Evolutionary conservation across 1,139 yeast genomes (phyloP), one percentile per base, ranked within the genome.

Genomic region (Lipomyces yarrowii): DNA sequence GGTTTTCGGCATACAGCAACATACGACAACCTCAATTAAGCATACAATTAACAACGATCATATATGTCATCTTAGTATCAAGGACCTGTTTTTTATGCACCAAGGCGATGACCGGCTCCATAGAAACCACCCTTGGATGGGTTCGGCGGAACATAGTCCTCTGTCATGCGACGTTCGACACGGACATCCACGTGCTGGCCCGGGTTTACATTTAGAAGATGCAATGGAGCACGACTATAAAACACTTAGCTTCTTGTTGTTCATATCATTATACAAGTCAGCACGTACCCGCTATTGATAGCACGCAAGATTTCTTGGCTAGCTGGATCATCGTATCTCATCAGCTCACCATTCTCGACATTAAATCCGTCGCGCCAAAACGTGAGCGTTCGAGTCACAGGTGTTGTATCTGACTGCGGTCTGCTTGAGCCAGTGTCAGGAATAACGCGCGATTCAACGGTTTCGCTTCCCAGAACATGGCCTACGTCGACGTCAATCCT

Each of bases 351-450:
- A 62, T 92, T 96, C 26, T 94, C 98, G 39, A 94, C 93, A 64
- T 92, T 91, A 78, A 96, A 94, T 1, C 99, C 99, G 75, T 94
- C 96, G 73, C 87, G 88, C 99, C 99, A 94, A 77, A 94, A 94
- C 0, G 96, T 91, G 70, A 96, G 88, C 62, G 88, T 89, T 74
- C 96, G 82, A 21, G 83, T 82, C 7, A 87, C 96, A 67, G 84
- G 86, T 51, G 79, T 5, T 11, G 33, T n/a, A 23, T 52, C 55
- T 23, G 55, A n/a, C 30, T 26, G 30, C n/a, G 32, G 5, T 11
- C 32, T 52, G 32, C n/a, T 13, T 3, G 55, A 26, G 32, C 72
- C 69, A 2, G 79, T 77, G 57, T 75, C 76, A 0, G 75, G 72
- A 57, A 75, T 69, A 10, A 73, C 73, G 56, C 78, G 79, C 0